These are phyloP conservation scores for Saururus chinensis DNA, from an alignment of 164 flowering plant genomes.

Conservation along the genomic window DNA sequence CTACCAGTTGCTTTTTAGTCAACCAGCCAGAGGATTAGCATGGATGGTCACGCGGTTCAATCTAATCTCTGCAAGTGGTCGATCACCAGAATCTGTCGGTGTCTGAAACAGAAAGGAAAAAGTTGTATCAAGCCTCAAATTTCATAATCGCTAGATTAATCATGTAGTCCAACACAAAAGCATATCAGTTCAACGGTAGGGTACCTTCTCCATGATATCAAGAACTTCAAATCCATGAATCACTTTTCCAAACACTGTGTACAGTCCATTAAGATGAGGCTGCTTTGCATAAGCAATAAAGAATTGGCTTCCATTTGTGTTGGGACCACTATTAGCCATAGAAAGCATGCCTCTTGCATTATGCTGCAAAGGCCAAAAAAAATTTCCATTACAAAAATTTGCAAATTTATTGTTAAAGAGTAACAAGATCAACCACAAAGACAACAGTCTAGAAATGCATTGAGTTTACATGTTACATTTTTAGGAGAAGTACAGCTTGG, in stretches of 20 bases:
- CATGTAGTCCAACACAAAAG: neutral
- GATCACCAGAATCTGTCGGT: constrained; percentile 41
- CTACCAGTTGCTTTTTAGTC: neutral
- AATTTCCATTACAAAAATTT: neutral
- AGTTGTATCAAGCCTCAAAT: neutral
- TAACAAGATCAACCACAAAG: too few species aligned
- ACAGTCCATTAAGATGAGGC: constrained; percentile 90
- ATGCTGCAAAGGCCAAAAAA: constrained; percentile 25
- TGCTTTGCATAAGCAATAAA: constrained; percentile 80
- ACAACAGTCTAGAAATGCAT: too few species aligned
- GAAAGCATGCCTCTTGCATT: constrained; percentile 89
- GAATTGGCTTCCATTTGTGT: constrained; percentile 94
- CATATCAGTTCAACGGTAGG: neutral
- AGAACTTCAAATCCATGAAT: constrained; percentile 98
- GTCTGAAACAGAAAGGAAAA: constrained; percentile 27
- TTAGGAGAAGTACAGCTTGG: too few species aligned
- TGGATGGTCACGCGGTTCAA: constrained; percentile 91
- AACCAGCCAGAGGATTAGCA: constrained; percentile 94
- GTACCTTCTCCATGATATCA: constrained; percentile 92
- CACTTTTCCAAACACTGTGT: constrained; percentile 91
- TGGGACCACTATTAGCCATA: constrained; percentile 98
- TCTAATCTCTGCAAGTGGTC: constrained; percentile 67
- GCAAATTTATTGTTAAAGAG: too few species aligned
- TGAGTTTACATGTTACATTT: too few species aligned
- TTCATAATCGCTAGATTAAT: neutral